Percentiles rank a stretch among this genome's conserved stretches.
phyloP scores from a whole-genome alignment of 345 rosid genomes.

The Brassica napus region Da-Ae NC_063445.1:50366001-50366500 shows the following conservation, averaged over 20 bases:
- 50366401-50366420: conserved; percentile 45
- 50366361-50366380: conserved; percentile 30
- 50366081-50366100: background rate
- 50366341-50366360: conserved; percentile 37
- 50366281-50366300: conserved; percentile 48
- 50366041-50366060: no score
- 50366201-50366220: conserved; percentile 51
- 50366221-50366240: conserved; percentile 44
- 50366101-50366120: background rate
- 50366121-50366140: background rate
- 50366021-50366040: no score
- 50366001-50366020: no score
- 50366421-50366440: conserved; percentile 28
- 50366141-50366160: conserved; percentile 36
- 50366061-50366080: no score
- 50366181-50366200: conserved; percentile 45
- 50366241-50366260: conserved; percentile 41
- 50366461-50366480: conserved; percentile 34
- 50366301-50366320: conserved; percentile 31
- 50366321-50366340: background rate
- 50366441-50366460: conserved; percentile 41
- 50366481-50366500: conserved; percentile 45
- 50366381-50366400: conserved; percentile 47
- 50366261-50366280: conserved; percentile 38
- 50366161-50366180: conserved; percentile 50